phyloP scores from a whole-genome alignment of 2,329 filamentous ascomycete species.

The Escovopsis sp. region DNA sequence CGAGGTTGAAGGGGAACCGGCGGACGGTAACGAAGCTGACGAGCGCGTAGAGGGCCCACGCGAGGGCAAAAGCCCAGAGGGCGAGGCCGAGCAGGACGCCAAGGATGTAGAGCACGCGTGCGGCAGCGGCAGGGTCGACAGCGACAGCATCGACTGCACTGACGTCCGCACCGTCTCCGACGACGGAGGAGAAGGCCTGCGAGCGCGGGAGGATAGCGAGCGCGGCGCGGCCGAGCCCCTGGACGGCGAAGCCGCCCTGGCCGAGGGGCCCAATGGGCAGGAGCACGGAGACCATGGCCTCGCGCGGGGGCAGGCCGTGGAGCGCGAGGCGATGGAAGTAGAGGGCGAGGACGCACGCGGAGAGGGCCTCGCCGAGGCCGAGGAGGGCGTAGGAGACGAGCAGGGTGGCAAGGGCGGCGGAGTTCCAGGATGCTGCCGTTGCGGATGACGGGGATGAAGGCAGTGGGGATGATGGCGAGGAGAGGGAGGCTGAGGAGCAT shows the following conservation, averaged over 20 bases:
- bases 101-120: conserved; percentile 38
- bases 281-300: conserved; percentile 53
- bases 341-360: conserved; percentile 46
- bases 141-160: no score
- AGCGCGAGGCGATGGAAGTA: conserved; percentile 56
- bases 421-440: conserved; percentile 32
- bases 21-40: conserved; percentile 24
- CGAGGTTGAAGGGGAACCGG: conserved; percentile 29
- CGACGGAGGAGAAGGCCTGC: conserved; percentile 29
- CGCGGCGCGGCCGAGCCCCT: conserved; percentile 35
- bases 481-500: no score
- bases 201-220: conserved; percentile 23
- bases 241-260: conserved; percentile 45
- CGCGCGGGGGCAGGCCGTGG: conserved; percentile 48
- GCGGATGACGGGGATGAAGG: no score
- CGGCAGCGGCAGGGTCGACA: conserved; percentile 13
- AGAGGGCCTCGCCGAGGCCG: conserved; percentile 45
- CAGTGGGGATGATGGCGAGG: no score
- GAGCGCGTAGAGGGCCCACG: conserved; percentile 28
- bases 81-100: conserved; percentile 31
- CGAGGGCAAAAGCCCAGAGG: conserved; percentile 29
- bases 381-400: conserved; percentile 53
- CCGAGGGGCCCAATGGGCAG: conserved; percentile 52
- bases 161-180: no score
- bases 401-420: conserved; percentile 44